These are phyloP conservation scores for Talaromyces borbonicus DNA, from an alignment of 495 filamentous ascomycete species.

Conservation along the genomic window DNA sequence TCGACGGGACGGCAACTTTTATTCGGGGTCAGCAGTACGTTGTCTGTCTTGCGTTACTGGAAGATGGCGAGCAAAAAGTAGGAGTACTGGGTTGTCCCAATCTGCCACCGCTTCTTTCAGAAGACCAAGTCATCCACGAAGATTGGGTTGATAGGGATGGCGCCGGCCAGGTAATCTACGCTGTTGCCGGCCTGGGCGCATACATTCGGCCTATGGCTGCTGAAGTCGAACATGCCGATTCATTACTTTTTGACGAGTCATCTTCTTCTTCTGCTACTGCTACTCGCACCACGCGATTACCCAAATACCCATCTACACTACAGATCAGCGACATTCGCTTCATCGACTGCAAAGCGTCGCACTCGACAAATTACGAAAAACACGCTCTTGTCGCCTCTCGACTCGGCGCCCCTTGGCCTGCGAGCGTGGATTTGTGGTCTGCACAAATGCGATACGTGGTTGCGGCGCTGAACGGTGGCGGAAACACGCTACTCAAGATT, in stretches of 20 bases:
- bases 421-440: conserved; percentile 46
- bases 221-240: too few relatives aligned
- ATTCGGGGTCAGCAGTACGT: conserved; percentile 55
- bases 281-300: conserved; percentile 50
- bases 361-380: conserved; percentile 31
- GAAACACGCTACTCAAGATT: conserved; percentile 53
- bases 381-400: conserved; percentile 38
- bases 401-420: conserved; percentile 39
- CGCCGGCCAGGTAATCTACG: conserved; percentile 45
- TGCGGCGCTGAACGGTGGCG: conserved; percentile 44
- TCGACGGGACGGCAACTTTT: conserved; percentile 62
- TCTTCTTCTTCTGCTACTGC: conserved; percentile 22
- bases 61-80: conserved; percentile 37
- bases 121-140: conserved; percentile 30
- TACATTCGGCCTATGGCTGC: conserved; percentile 41
- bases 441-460: conserved; percentile 57
- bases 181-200: conserved; percentile 46
- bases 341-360: conserved; percentile 33
- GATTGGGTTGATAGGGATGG: conserved; percentile 38
- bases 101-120: conserved; percentile 24
- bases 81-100: conserved; percentile 51
- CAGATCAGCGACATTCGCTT: conserved; percentile 30
- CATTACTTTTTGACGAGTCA: conserved; percentile 21
- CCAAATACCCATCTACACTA: conserved; percentile 25
- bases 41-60: conserved; percentile 47